Evolutionary conservation across 176 grass and related monocot genomes (phyloP).

Genomic region (Triticum aestivum): DNA sequence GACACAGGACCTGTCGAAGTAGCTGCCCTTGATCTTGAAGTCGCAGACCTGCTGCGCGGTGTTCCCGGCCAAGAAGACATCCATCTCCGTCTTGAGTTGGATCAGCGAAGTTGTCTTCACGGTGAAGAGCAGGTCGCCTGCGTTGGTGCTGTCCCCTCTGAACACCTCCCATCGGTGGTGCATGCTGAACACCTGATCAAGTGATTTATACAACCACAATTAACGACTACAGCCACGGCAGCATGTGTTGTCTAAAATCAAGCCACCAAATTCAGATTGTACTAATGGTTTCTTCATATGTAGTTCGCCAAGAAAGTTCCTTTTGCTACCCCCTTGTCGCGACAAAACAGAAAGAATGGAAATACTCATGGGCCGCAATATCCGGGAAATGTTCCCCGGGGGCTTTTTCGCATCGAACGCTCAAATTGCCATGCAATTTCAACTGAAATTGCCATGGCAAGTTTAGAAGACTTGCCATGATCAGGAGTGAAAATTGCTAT

Average conservation of each 20-base stretch:
- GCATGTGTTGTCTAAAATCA: background rate
- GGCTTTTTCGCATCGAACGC: no score
- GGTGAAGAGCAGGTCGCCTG: conserved; percentile 49
- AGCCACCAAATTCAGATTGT: background rate
- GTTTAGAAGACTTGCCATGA: no score
- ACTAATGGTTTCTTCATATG: background rate
- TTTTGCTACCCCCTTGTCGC: no score
- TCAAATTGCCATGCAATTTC: no score
- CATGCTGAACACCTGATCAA: conserved; percentile 44
- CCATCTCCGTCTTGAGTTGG: conserved; percentile 60
- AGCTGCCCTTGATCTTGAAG: conserved; percentile 82
- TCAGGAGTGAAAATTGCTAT: no score
- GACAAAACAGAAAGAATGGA: no score
- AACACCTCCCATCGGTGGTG: conserved; percentile 65
- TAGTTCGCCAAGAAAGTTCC: background rate
- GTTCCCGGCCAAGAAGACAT: conserved; percentile 70
- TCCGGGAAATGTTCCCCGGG: no score
- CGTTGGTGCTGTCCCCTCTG: conserved; percentile 52
- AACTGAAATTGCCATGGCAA: no score
- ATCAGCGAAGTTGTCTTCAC: conserved; percentile 54
- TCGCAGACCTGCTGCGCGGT: conserved; percentile 36
- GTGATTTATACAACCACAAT: no score
- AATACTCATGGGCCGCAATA: no score
- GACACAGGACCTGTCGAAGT: conserved; percentile 37
- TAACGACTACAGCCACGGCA: background rate